Percentiles rank a stretch among this genome's conserved stretches.
These are phyloP conservation scores for Rhypophila decipiens DNA, from an alignment of 495 filamentous ascomycete species.

Conservation along the genomic window DNA sequence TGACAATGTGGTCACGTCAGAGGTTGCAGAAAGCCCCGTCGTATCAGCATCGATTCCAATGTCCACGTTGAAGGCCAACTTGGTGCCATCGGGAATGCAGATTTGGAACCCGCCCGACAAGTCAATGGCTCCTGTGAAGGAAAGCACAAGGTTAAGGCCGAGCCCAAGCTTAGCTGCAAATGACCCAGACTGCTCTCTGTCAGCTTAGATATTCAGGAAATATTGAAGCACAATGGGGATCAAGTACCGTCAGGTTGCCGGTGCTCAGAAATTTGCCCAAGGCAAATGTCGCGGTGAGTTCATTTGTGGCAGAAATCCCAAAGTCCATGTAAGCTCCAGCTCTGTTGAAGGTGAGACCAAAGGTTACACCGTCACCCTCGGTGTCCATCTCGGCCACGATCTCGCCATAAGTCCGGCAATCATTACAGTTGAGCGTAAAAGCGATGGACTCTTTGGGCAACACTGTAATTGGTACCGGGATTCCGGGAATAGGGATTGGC, in stretches of 20 bases:
- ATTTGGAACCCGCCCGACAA: constrained; percentile 25
- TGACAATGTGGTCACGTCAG: constrained; percentile 1
- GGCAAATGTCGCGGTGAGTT: background rate
- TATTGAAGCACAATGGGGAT: background rate
- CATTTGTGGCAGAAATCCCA: background rate
- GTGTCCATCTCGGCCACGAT: constrained; percentile 5
- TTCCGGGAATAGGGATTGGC: background rate
- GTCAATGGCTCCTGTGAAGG: constrained; percentile 14
- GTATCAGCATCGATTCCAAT: background rate
- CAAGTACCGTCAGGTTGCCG: background rate
- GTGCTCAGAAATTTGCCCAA: constrained; percentile 1
- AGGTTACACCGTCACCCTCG: constrained; percentile 1
- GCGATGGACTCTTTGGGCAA: background rate
- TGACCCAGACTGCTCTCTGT: constrained; percentile 11
- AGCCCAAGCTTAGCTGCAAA: constrained; percentile 26
- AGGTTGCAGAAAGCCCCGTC: background rate
- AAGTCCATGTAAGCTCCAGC: constrained; percentile 8
- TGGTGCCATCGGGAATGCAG: constrained; percentile 22
- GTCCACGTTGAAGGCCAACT: background rate
- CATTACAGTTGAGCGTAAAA: constrained; percentile 5
- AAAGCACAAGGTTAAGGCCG: constrained; percentile 20
- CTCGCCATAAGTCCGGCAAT: constrained; percentile 10
- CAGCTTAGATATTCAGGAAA: background rate
- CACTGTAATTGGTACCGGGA: background rate
- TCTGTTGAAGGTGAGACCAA: constrained; percentile 3